Conservation (phyloP, 805 yeast genomes). For the Candida vartiovaarae region DNA sequence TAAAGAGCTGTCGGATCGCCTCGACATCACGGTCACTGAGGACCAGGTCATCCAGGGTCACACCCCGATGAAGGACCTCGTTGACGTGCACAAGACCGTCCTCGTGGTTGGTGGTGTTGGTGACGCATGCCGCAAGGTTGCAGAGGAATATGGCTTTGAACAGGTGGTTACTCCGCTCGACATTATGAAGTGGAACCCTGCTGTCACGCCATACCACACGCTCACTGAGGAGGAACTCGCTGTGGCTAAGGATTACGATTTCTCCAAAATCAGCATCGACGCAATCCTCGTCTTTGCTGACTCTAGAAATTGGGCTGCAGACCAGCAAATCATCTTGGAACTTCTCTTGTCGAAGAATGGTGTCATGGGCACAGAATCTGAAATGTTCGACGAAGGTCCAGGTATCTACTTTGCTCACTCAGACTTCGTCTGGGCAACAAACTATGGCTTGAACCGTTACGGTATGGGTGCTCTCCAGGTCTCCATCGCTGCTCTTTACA, state of each 20-base stretch:
- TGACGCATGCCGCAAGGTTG: conserved; percentile 76
- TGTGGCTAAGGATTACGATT: conserved; percentile 51
- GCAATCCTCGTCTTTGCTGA: conserved; percentile 89
- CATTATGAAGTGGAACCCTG: conserved; percentile 79
- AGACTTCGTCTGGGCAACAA: conserved; percentile 91
- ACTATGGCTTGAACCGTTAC: conserved; percentile 71
- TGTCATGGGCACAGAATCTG: conserved; percentile 74
- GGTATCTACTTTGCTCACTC: conserved; percentile 84
- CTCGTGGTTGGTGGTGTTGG: conserved; percentile 88
- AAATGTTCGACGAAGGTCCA: conserved; percentile 71
- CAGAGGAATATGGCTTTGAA: conserved; percentile 75
- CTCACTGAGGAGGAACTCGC: conserved; percentile 63
- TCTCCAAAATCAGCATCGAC: conserved; percentile 59
- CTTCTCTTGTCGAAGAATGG: conserved; percentile 71
- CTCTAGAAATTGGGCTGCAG: conserved; percentile 89
- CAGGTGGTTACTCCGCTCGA: conserved; percentile 80
- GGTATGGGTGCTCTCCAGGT: conserved; percentile 96
- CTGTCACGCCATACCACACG: conserved; percentile 78
- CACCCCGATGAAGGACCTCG: conserved; percentile 86
- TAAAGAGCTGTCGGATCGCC: conserved; percentile 55
- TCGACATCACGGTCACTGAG: conserved; percentile 53
- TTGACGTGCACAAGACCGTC: conserved; percentile 59
- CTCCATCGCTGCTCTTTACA: conserved; percentile 76
- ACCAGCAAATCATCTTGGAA: conserved; percentile 83
- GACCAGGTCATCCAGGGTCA: conserved; percentile 90